Percentiles rank a stretch among this genome's conserved stretches.
These are phyloP conservation scores for Tricholomella constricta DNA, from an alignment of 768 basidiomycete genomes.

Conservation along the genomic window DNA sequence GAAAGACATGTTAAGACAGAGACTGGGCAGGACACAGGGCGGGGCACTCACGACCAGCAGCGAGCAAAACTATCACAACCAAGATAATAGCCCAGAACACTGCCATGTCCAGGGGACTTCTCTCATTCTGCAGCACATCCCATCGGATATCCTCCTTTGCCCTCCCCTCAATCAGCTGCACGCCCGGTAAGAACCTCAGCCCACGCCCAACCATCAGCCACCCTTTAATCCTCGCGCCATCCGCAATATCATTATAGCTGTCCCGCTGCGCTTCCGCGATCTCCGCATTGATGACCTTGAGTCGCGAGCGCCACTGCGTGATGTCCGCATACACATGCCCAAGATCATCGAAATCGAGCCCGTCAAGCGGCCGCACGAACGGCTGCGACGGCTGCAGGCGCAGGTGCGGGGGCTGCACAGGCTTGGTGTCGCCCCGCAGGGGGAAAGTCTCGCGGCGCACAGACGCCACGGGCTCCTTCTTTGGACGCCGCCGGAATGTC, in stretches of 20 bases:
- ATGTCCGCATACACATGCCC: slow-evolving; percentile 70
- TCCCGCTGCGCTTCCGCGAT: slow-evolving; percentile 69
- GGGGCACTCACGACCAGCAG: slow-evolving; percentile 56
- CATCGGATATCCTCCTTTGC: slow-evolving; percentile 85
- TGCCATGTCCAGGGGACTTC: slow-evolving; percentile 43
- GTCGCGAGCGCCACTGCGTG: slow-evolving; percentile 63
- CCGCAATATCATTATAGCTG: slow-evolving; percentile 72
- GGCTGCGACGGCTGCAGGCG: slow-evolving; percentile 69
- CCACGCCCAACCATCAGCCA: slow-evolving; percentile 80
- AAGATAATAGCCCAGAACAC: slow-evolving; percentile 62
- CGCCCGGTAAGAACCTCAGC: slow-evolving; percentile 58
- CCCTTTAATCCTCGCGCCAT: slow-evolving; percentile 68
- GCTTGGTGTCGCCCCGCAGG: slow-evolving; percentile 42
- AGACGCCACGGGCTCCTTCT: slow-evolving; percentile 34
- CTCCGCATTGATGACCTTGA: slow-evolving; percentile 74
- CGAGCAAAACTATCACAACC: slow-evolving; percentile 53
- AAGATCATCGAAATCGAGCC: slow-evolving; percentile 65
- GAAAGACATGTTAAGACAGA: slow-evolving; percentile 9
- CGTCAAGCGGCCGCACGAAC: slow-evolving; percentile 75
- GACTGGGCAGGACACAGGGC: slow-evolving; percentile 1
- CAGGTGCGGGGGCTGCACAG: slow-evolving; percentile 63
- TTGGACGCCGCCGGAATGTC: slow-evolving; percentile 37
- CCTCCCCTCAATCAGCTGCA: slow-evolving; percentile 74
- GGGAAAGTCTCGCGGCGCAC: slow-evolving; percentile 66
- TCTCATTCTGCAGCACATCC: slow-evolving; percentile 70